Evolutionary conservation across 225 moss, liverwort and hornwort genomes (phyloP).

Genomic region (Straminergon stramineum): DNA sequence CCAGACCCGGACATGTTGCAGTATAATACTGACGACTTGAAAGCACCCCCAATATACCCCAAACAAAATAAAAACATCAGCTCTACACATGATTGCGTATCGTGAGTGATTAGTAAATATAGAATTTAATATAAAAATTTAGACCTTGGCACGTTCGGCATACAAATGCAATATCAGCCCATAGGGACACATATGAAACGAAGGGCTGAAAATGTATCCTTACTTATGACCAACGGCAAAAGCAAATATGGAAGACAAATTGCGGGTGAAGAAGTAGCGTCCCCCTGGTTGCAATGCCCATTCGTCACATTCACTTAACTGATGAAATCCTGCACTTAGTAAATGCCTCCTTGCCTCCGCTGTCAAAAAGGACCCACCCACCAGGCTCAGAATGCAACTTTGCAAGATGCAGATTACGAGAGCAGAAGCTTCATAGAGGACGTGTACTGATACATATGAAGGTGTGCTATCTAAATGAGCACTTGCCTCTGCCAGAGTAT

Average conservation of each 20-base stretch:
- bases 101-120: neutral
- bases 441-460: neutral
- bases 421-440: neutral
- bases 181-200: neutral
- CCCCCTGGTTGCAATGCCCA: conserved; percentile 76
- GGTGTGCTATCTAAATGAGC: neutral
- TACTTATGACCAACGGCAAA: conserved; percentile 81
- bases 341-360: conserved; percentile 63
- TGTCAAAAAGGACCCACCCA: conserved; percentile 13
- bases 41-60: neutral
- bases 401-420: neutral
- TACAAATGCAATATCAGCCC: neutral
- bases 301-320: conserved; percentile 67
- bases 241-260: conserved; percentile 74
- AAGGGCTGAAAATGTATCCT: conserved; percentile 5
- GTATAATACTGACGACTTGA: neutral
- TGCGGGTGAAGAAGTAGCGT: conserved; percentile 77
- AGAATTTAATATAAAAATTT: neutral
- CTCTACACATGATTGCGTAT: neutral
- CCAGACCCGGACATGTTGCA: neutral
- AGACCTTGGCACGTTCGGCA: neutral
- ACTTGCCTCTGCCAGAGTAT: neutral
- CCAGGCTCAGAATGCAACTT: neutral
- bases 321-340: conserved; percentile 59
- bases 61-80: neutral